A percentile compares a stretch with the other conserved stretches of the same genome.
Evolutionary conservation across 768 basidiomycete species (phyloP).

Genomic region (Termitomyces sp.): DNA sequence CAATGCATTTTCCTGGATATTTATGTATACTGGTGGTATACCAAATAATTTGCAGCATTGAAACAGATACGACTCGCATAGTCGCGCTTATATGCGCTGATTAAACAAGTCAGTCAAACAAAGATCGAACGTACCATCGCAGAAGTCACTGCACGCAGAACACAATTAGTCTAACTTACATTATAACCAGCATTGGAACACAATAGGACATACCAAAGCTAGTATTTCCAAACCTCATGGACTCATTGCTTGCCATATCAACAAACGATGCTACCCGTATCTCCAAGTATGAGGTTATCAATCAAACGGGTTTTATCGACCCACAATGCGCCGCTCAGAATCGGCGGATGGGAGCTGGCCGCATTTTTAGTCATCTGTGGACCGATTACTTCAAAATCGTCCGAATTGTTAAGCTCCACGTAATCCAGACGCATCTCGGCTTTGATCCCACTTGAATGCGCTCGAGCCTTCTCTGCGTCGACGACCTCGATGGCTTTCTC

Average conservation of each 20-base stretch:
- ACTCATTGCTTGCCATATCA: slow-evolving; percentile 5
- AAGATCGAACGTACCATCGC: background rate
- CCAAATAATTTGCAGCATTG: background rate
- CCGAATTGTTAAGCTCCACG: slow-evolving; percentile 81
- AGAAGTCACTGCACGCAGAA: background rate
- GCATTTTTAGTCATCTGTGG: slow-evolving; percentile 21
- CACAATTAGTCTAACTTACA: background rate
- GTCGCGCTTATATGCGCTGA: too few species aligned
- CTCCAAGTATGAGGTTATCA: slow-evolving; percentile 84
- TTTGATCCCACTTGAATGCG: slow-evolving; percentile 26
- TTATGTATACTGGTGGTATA: background rate
- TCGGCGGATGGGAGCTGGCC: slow-evolving; percentile 37
- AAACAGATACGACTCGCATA: too few species aligned
- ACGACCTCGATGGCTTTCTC: slow-evolving; percentile 40
- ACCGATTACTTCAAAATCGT: slow-evolving; percentile 65
- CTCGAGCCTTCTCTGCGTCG: slow-evolving; percentile 24
- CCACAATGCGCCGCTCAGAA: slow-evolving; percentile 86
- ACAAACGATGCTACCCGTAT: slow-evolving; percentile 32
- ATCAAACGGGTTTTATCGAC: slow-evolving; percentile 87
- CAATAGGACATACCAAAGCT: background rate
- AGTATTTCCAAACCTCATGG: background rate
- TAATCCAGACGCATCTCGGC: slow-evolving; percentile 76
- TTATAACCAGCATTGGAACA: background rate
- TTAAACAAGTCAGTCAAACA: background rate
- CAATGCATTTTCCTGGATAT: background rate